Conservation (phyloP, 2,329 filamentous ascomycete species). For the Diaporthe caulivora region DNA sequence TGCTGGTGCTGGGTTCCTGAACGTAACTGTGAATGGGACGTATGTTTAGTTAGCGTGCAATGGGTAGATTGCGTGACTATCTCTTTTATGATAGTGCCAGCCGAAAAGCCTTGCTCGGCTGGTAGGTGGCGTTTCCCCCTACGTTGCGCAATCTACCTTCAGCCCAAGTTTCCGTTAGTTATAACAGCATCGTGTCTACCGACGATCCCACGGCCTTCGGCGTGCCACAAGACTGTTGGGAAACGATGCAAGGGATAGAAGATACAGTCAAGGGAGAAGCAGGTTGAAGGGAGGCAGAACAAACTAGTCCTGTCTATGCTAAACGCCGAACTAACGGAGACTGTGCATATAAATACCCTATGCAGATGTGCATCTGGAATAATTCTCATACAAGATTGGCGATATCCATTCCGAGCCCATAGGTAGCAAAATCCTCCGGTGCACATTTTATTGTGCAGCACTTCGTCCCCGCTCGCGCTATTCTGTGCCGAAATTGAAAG, state of each 20-base stretch:
- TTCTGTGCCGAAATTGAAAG: slow-evolving; percentile 18
- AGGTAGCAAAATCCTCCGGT: background rate
- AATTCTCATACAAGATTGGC: background rate
- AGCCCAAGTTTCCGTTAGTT: background rate
- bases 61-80: background rate
- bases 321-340: background rate
- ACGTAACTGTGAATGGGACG: slow-evolving; percentile 29
- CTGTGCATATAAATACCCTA: slow-evolving; percentile 6
- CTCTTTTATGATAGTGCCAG: background rate
- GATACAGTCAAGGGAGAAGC: background rate
- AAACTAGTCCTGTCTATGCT: background rate
- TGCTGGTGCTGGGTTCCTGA: slow-evolving; percentile 30
- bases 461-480: background rate
- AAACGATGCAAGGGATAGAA: background rate
- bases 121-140: too few relatives aligned
- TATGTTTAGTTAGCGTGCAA: background rate
- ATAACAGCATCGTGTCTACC: background rate
- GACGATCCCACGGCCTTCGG: too few relatives aligned
- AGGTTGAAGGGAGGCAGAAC: background rate
- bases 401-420: background rate
- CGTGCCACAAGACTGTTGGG: too few relatives aligned
- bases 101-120: too few relatives aligned
- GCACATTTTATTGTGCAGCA: background rate
- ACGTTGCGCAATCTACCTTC: background rate
- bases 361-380: background rate